A percentile compares a stretch with the other conserved stretches of the same genome.
These are phyloP conservation scores for Drechmeria coniospora DNA, from an alignment of 2,329 filamentous ascomycete species.

Conservation along the genomic window DNA sequence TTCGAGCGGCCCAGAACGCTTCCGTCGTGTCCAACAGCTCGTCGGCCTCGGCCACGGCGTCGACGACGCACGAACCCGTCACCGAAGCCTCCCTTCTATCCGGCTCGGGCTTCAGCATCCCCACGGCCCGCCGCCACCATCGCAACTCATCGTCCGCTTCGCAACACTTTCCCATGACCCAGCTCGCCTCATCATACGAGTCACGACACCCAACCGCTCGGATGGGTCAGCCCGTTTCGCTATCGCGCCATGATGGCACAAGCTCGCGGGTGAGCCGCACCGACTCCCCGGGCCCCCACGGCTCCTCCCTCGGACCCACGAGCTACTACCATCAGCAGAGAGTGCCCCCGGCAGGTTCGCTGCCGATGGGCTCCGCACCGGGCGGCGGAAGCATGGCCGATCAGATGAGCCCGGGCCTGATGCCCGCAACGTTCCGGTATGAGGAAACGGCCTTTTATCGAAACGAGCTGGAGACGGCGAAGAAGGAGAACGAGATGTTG, in stretches of 20 bases:
- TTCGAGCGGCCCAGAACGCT: slow-evolving; percentile 57
- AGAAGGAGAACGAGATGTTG: slow-evolving; percentile 47
- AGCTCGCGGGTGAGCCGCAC: slow-evolving; percentile 37
- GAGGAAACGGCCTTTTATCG: slow-evolving; percentile 47
- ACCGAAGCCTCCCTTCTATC: slow-evolving; percentile 38
- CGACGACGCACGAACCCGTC: slow-evolving; percentile 31
- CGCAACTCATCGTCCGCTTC: slow-evolving; percentile 45
- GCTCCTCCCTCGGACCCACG: slow-evolving; percentile 28
- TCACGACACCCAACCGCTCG: slow-evolving; percentile 24
- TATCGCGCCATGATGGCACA: slow-evolving; percentile 40
- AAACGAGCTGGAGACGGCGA: slow-evolving; percentile 43
- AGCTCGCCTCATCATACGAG: slow-evolving; percentile 21
- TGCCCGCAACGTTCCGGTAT: slow-evolving; percentile 43
- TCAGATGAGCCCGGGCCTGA: slow-evolving; percentile 35
- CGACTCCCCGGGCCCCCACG: slow-evolving; percentile 28
- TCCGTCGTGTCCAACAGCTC: slow-evolving; percentile 52
- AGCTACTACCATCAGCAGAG: slow-evolving; percentile 34
- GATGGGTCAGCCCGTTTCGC: slow-evolving; percentile 25
- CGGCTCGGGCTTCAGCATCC: slow-evolving; percentile 41
- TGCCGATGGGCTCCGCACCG: slow-evolving; percentile 21
- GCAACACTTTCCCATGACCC: slow-evolving; percentile 24
- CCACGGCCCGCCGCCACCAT: slow-evolving; percentile 37
- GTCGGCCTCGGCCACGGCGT: slow-evolving; percentile 39
- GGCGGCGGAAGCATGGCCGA: slow-evolving; percentile 19
- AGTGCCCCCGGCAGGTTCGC: slow-evolving; percentile 18